These are phyloP conservation scores for Vigna radiata DNA, from an alignment of 306 rosid genomes.

Conservation along the genomic window DNA sequence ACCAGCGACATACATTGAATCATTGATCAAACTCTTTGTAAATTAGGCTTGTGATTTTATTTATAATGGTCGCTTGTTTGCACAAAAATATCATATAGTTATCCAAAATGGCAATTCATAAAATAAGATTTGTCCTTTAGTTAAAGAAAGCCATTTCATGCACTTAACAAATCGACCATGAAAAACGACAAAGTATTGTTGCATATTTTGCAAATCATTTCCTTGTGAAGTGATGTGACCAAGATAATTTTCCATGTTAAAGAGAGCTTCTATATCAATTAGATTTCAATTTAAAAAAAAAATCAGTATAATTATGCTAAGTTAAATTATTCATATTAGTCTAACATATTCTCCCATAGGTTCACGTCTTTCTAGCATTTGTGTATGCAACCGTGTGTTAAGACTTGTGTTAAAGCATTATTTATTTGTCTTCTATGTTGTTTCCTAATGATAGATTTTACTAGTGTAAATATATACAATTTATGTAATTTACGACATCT, in stretches of 20 bases:
- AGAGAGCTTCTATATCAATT: background rate
- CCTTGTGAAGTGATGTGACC: background rate
- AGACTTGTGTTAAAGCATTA: no score
- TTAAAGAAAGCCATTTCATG: constrained; percentile 1
- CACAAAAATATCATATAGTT: constrained; percentile 33
- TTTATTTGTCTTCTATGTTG: no score
- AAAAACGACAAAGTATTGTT: background rate
- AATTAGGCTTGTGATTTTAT: background rate
- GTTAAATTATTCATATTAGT: no score
- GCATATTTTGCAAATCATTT: background rate
- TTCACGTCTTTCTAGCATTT: no score
- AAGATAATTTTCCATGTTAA: background rate
- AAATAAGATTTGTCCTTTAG: constrained; percentile 39
- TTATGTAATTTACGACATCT: no score
- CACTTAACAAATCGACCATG: background rate
- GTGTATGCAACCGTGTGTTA: no score
- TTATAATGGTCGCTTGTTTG: constrained; percentile 20
- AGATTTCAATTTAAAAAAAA: background rate
- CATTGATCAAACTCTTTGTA: background rate
- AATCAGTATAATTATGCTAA: no score
- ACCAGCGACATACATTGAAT: background rate
- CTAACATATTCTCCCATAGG: no score
- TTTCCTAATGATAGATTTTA: no score
- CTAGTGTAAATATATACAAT: no score
- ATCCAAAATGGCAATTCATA: constrained; percentile 39